phyloP scores from a whole-genome alignment of 805 yeast species.

The Wickerhamiella hasegawae region DNA sequence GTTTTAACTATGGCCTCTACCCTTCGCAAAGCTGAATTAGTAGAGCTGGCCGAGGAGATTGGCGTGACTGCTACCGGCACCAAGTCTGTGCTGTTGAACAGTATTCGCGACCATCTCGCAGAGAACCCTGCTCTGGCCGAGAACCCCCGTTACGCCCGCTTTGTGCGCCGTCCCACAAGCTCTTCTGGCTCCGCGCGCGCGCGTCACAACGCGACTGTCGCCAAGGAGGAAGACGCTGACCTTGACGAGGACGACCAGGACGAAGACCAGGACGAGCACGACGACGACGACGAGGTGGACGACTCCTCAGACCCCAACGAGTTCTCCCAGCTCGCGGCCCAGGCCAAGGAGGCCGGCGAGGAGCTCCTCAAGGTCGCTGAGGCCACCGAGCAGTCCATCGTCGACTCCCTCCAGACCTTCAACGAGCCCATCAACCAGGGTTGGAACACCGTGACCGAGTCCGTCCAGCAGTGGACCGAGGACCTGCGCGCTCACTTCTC shows the following conservation, averaged over 20 bases:
- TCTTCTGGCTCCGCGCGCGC: slow-evolving; percentile 2
- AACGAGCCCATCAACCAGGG: no score
- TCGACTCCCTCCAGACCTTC: no score
- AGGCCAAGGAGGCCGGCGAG: background rate
- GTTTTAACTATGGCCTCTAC: slow-evolving; percentile 2
- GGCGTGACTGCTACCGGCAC: background rate
- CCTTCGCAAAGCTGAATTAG: background rate
- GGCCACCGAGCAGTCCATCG: background rate
- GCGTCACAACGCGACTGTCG: slow-evolving; percentile 4
- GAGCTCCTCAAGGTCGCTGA: background rate
- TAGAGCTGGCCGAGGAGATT: background rate
- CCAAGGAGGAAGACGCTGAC: slow-evolving; percentile 8
- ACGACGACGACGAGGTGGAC: background rate
- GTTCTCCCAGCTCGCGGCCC: background rate
- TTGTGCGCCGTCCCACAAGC: slow-evolving; percentile 6
- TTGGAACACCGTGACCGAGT: background rate
- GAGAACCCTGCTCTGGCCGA: background rate
- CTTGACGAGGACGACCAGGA: slow-evolving; percentile 12
- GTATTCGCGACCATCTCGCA: slow-evolving; percentile 4
- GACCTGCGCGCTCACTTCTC: slow-evolving; percentile 4
- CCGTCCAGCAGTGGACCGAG: background rate
- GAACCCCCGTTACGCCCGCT: slow-evolving; percentile 14
- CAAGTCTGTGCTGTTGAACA: background rate
- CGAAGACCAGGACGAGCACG: no score
- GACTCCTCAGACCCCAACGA: background rate